Percentiles rank a stretch among this genome's conserved stretches.
Conservation (phyloP, 768 basidiomycete genomes). For the Dendrothele bispora region DNA sequence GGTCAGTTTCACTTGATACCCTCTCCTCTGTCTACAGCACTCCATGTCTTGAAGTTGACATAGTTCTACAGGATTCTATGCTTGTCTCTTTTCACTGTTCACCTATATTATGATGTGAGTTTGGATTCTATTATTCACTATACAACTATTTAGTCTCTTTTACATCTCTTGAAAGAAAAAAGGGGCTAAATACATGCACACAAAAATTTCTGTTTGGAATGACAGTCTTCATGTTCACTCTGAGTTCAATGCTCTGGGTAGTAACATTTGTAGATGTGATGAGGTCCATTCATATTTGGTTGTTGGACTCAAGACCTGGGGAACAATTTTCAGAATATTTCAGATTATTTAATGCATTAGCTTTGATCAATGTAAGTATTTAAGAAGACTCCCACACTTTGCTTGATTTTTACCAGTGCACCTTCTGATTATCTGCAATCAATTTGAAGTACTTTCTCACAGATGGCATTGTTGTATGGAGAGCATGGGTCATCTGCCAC, state of each 20-base stretch:
- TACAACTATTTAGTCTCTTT: not conserved
- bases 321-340: not conserved
- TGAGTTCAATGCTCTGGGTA: not conserved
- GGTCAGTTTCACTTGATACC: too few relatives aligned
- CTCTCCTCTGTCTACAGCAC: too few relatives aligned
- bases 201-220: slow-evolving; percentile 5
- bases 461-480: slow-evolving; percentile 6
- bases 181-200: not conserved
- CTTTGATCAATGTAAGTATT: slow-evolving; percentile 1
- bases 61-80: slow-evolving; percentile 10
- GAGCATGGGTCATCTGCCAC: slow-evolving; percentile 5
- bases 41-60: too few relatives aligned
- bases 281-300: slow-evolving; percentile 2
- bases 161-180: not conserved
- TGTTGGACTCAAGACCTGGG: not conserved
- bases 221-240: slow-evolving; percentile 5
- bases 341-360: slow-evolving; percentile 5
- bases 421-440: not conserved
- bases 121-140: not conserved
- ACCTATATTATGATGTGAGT: slow-evolving; percentile 3
- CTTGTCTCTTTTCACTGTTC: not conserved
- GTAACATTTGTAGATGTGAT: not conserved
- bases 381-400: too few relatives aligned
- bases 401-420: not conserved
- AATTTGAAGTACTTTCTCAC: slow-evolving; percentile 2